A percentile compares a stretch with the other conserved stretches of the same genome.
These are phyloP conservation scores for Saksenaea oblongispora DNA, from an alignment of 371 early-diverging fungal species.

Conservation along the genomic window DNA sequence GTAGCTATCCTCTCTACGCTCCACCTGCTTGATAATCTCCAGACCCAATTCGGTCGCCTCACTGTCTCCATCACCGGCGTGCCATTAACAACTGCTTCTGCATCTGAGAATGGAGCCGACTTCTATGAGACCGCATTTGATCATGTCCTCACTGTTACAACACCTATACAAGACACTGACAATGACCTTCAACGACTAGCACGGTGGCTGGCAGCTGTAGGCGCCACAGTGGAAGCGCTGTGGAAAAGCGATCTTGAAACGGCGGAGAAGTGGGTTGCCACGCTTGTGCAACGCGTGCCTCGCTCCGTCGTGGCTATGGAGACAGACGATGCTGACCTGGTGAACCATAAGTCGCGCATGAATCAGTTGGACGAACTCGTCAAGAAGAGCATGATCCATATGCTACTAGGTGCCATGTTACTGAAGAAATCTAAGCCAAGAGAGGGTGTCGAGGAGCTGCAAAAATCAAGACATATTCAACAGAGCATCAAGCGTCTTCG, in stretches of 20 bases:
- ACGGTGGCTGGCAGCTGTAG: conserved; percentile 40
- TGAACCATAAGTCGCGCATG: conserved; percentile 16
- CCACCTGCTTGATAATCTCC: conserved; percentile 30
- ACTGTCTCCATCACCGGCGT: conserved; percentile 10
- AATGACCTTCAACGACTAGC: conserved; percentile 29
- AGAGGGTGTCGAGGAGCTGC: conserved; percentile 25
- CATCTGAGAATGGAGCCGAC: conserved; percentile 5
- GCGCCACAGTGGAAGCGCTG: conserved; percentile 31
- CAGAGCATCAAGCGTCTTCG: conserved; percentile 3
- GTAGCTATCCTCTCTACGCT: conserved; percentile 33
- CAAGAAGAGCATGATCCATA: conserved; percentile 30
- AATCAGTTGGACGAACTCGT: conserved; percentile 28
- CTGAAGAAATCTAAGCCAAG: conserved; percentile 16
- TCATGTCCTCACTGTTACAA: conserved; percentile 10
- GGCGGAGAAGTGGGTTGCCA: conserved; percentile 22
- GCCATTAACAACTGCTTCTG: not conserved
- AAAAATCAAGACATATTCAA: conserved; percentile 19
- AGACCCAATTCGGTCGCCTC: conserved; percentile 25
- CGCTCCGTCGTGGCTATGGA: conserved; percentile 20
- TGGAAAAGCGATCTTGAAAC: conserved; percentile 29
- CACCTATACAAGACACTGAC: conserved; percentile 1
- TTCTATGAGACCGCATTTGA: conserved; percentile 1
- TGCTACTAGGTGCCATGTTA: conserved; percentile 29
- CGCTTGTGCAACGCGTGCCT: conserved; percentile 28
- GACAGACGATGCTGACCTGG: conserved; percentile 7